Evolutionary conservation across 805 yeast genomes (phyloP).

Genomic region (Wickerhamiella azymoides): DNA sequence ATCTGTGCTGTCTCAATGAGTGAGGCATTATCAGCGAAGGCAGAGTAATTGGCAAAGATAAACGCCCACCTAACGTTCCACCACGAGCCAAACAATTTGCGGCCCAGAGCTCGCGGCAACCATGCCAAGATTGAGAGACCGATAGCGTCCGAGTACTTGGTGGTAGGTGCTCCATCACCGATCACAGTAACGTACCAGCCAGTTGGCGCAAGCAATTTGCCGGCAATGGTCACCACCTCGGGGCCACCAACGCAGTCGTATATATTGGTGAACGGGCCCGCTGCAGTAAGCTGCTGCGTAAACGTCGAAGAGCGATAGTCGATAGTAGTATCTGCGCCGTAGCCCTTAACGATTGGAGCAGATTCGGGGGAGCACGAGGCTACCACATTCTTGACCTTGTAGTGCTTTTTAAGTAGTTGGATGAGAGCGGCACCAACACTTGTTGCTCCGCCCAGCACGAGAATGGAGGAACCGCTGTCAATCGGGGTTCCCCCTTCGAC

Average conservation of each 20-base stretch:
- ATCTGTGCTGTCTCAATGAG: constrained; percentile 34
- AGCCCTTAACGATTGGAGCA: constrained; percentile 27
- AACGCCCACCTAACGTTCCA: constrained; percentile 22
- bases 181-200: constrained; percentile 39
- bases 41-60: constrained; percentile 5
- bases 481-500: constrained; percentile 28
- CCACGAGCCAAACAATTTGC: constrained; percentile 20
- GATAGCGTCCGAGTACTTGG: neutral
- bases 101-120: constrained; percentile 18
- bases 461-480: constrained; percentile 25
- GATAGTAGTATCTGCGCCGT: constrained; percentile 43
- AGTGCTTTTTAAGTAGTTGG: constrained; percentile 41
- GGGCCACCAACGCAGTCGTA: constrained; percentile 52
- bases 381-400: constrained; percentile 35
- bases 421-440: constrained; percentile 45
- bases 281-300: neutral
- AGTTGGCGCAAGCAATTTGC: constrained; percentile 31
- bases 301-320: constrained; percentile 17
- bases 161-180: constrained; percentile 34
- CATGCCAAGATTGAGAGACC: neutral
- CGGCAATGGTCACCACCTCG: constrained; percentile 33
- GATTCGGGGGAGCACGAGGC: constrained; percentile 43
- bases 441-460: constrained; percentile 65
- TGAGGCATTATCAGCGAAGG: constrained; percentile 34
- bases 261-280: constrained; percentile 37